Base-by-base conservation (phyloP, 2,329 filamentous ascomycete species). In the Reticulascus tulasneorum region DNA sequence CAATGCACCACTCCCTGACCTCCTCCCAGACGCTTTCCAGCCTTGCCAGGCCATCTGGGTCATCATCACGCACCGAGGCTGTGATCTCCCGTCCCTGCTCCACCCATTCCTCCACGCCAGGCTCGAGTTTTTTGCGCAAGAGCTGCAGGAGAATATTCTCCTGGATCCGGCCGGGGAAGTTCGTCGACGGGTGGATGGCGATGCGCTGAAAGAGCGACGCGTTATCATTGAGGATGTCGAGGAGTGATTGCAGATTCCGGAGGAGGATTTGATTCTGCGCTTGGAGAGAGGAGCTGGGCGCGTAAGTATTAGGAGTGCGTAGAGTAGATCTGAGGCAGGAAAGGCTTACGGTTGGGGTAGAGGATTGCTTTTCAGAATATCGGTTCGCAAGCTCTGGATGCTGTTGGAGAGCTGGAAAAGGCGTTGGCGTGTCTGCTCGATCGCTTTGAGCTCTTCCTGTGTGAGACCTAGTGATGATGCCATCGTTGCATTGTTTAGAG, bases 41-140 rank as follows among this genome's bases (percentile, higher is more conserved):
- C 19, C 50, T 49, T 2, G 50, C 53, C 11, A 66, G 45, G 19
- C 64, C 65, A 33, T 81, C 71, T 2, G 65, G 49, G 41, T 69
- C 62, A 7, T 56, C 64, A 23, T 34, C 45, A n/a, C 38, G 48
- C 24, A 48, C 38, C 12, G 44, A 39, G 33, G 50, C 53, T 10
- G 67, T 67, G 19, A 66, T 64, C 39, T 67, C 67, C 23, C 76
- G 73, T 2, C 80, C 83, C 33, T 79, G 66, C 16, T 79, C 75
- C 18, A 91, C 79, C 63, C 83, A 82, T 38, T 81, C 78, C 54
- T 90, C 85, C 13, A 89, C 80, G 17, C 77, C 72, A 0, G 86
- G 86, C 47, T 93, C 87, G 31, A 89, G 73, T 56, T 93, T 93
- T 62, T 93, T 94, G 24, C 87, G 82, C 21, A 94, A 67, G 3